Percentiles rank a stretch among this genome's conserved stretches.
Conservation (phyloP, 805 yeast species). For the Candida andamanensis region DNA sequence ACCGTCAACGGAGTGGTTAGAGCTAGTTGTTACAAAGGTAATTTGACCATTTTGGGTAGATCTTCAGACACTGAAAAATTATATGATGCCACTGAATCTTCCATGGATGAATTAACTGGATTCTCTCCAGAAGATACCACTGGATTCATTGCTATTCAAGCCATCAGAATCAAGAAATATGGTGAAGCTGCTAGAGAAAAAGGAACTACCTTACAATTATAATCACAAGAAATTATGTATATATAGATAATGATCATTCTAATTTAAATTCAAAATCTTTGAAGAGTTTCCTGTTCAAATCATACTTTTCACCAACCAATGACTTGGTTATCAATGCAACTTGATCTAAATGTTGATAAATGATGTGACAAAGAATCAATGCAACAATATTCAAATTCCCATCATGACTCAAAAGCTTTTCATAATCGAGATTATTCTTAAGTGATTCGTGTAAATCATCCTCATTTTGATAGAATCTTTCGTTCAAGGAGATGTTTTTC, state of each 20-base stretch:
- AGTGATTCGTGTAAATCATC: constrained; percentile 12
- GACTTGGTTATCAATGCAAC: constrained; percentile 23
- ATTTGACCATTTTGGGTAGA: constrained; percentile 81
- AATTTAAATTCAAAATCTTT: not conserved
- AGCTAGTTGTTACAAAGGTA: constrained; percentile 90
- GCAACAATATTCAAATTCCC: constrained; percentile 25
- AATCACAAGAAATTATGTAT: constrained; percentile 7
- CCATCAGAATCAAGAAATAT: constrained; percentile 96
- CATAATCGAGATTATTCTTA: constrained; percentile 19
- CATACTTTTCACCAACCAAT: constrained; percentile 32
- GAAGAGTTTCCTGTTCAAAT: constrained; percentile 13
- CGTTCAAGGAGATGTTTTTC: constrained; percentile 17
- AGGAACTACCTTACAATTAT: constrained; percentile 49
- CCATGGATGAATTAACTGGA: constrained; percentile 98
- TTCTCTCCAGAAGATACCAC: constrained; percentile 95
- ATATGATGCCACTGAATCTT: constrained; percentile 96
- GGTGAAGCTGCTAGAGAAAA: constrained; percentile 91
- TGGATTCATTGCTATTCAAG: constrained; percentile 96
- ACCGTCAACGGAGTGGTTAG: constrained; percentile 97
- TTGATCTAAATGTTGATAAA: constrained; percentile 26
- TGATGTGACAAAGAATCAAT: constrained; percentile 24
- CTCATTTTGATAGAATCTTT: constrained; percentile 15
- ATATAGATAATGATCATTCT: not conserved
- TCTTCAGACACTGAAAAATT: constrained; percentile 92
- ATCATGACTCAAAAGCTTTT: constrained; percentile 24